Percentiles rank a stretch among this genome's conserved stretches.
These are phyloP conservation scores for Truncatella angustata DNA, from an alignment of 2,329 filamentous ascomycete species.

Conservation along the genomic window DNA sequence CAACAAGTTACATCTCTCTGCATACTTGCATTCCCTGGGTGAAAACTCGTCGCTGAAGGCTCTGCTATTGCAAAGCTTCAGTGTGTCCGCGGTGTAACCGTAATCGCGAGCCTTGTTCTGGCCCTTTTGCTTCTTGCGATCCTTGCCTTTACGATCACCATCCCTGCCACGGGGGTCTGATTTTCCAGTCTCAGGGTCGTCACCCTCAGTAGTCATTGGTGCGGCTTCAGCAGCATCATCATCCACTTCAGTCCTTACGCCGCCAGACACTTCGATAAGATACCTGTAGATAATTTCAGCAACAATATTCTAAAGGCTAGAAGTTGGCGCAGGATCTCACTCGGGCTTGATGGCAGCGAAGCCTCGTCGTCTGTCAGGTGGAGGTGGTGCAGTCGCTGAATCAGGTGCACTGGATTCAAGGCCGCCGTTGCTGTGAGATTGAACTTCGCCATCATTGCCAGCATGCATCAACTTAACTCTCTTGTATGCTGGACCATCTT, in stretches of 20 bases:
- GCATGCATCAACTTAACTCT: neutral
- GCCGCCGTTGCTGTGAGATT: neutral
- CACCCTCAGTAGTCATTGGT: conserved; percentile 52
- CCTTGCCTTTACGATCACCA: conserved; percentile 50
- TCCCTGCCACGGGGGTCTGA: conserved; percentile 30
- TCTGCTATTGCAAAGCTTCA: conserved; percentile 75
- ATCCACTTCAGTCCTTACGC: conserved; percentile 35
- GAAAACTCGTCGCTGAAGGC: conserved; percentile 77
- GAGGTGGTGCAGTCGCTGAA: neutral
- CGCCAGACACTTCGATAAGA: conserved; percentile 22
- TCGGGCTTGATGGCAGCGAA: conserved; percentile 35
- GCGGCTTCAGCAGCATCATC: conserved; percentile 60
- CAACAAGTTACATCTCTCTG: conserved; percentile 75
- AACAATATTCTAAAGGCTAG: too few species aligned
- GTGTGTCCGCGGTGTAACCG: conserved; percentile 73
- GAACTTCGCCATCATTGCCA: neutral
- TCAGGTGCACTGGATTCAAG: neutral
- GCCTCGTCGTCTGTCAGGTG: conserved; percentile 22
- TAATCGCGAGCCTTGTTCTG: conserved; percentile 85
- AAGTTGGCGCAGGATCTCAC: too few species aligned
- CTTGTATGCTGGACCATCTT: conserved; percentile 5
- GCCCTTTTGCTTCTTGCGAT: conserved; percentile 58
- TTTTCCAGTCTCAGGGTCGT: conserved; percentile 55
- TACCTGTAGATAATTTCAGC: too few species aligned
- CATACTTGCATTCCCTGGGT: conserved; percentile 72